These are phyloP conservation scores for Suhomyces panamericanus DNA, from an alignment of 1,139 yeast species.

Conservation along the genomic window DNA sequence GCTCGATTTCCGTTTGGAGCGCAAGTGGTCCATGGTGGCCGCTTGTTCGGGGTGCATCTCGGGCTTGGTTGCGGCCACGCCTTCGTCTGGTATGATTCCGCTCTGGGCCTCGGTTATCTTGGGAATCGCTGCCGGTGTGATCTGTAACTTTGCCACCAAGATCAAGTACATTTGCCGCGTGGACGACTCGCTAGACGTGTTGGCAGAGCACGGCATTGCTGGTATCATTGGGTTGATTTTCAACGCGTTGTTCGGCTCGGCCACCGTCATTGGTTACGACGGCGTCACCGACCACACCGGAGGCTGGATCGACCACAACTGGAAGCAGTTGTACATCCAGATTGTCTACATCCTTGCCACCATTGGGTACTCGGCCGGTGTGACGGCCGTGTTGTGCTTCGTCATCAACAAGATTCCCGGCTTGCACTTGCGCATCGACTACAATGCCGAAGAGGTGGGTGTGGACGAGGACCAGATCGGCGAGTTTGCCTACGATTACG, in stretches of 20 bases:
- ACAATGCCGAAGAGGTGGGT: constrained; percentile 84
- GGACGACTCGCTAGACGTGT: constrained; percentile 91
- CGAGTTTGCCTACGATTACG: constrained; percentile 96
- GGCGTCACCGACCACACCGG: constrained; percentile 79
- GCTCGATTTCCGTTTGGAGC: constrained; percentile 82
- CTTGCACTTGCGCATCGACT: constrained; percentile 73
- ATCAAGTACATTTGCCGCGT: constrained; percentile 77
- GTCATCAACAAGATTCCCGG: constrained; percentile 81
- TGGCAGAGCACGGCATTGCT: constrained; percentile 98
- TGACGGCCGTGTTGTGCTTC: constrained; percentile 76
- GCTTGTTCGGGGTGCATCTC: constrained; percentile 93
- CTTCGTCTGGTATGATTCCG: constrained; percentile 88
- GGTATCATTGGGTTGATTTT: constrained; percentile 86
- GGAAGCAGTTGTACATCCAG: constrained; percentile 88
- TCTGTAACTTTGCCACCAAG: constrained; percentile 89
- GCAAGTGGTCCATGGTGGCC: constrained; percentile 94
- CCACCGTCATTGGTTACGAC: constrained; percentile 88
- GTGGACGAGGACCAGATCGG: constrained; percentile 97
- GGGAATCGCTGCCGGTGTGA: constrained; percentile 77
- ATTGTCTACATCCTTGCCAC: constrained; percentile 78
- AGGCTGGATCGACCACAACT: constrained; percentile 91
- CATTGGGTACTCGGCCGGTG: constrained; percentile 71
- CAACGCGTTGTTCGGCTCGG: constrained; percentile 85
- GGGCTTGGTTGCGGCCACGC: constrained; percentile 95
- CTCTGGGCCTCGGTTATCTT: constrained; percentile 87